Percentiles rank a stretch among this genome's conserved stretches.
phyloP scores from a whole-genome alignment of 2,329 filamentous ascomycete genomes.

The Raffaelea arxii region DNA sequence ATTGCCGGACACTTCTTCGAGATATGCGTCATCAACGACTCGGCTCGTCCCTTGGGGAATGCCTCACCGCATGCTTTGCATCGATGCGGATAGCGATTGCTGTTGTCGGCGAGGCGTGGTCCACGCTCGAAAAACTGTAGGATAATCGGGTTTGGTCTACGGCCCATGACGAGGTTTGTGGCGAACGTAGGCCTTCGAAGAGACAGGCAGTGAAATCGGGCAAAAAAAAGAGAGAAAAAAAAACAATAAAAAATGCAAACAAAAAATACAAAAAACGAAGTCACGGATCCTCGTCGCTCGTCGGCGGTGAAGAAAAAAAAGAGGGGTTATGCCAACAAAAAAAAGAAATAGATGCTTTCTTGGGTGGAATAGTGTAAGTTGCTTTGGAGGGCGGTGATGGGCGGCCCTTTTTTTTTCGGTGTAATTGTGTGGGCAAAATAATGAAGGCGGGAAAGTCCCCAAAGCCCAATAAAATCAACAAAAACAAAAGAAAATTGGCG shows the following conservation, averaged over 20 bases:
- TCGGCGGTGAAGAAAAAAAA: constrained; percentile 1
- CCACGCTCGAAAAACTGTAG: constrained; percentile 83
- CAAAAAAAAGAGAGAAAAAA: not conserved
- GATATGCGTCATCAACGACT: constrained; percentile 71
- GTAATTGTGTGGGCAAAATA: constrained; percentile 1
- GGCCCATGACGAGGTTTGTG: constrained; percentile 49
- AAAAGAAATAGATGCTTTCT: not conserved
- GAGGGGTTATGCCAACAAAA: not conserved
- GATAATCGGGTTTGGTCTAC: constrained; percentile 76
- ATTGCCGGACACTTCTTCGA: constrained; percentile 81
- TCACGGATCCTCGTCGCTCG: not conserved
- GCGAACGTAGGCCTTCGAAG: not conserved
- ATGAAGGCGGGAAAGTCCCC: not conserved
- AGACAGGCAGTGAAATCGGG: not conserved
- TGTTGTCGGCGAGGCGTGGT: constrained; percentile 76
- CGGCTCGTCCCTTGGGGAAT: constrained; percentile 82
- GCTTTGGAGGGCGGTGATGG: constrained; percentile 10
- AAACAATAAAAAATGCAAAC: not conserved
- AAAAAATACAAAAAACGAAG: not conserved
- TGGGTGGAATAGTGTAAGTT: not conserved
- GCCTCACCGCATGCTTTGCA: constrained; percentile 83
- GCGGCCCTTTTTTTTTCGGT: constrained; percentile 4
- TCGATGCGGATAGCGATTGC: constrained; percentile 85
- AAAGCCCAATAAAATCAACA: not conserved
- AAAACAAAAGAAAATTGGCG: constrained; percentile 6